A percentile compares a stretch with the other conserved stretches of the same genome.
Evolutionary conservation across 164 flowering plant species (phyloP).

Genomic region (Vitis labrusca): DNA sequence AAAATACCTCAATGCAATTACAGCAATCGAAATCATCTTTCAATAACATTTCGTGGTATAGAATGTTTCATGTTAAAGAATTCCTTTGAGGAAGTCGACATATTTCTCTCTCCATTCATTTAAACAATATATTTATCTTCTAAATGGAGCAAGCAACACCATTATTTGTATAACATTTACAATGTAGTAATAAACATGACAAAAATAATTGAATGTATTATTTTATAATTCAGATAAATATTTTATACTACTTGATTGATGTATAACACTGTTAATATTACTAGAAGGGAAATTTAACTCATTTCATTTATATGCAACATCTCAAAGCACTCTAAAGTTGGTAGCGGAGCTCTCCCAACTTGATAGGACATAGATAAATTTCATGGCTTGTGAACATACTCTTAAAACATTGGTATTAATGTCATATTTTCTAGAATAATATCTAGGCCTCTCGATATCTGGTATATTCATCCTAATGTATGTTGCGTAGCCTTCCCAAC

Average conservation of each 20-base stretch:
- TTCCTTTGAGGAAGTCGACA: background rate
- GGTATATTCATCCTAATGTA: background rate
- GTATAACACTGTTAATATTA: no score
- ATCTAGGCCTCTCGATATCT: background rate
- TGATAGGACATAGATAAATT: no score
- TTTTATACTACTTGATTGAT: no score
- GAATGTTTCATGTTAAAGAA: conserved; percentile 2
- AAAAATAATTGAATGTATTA: no score
- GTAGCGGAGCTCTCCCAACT: no score
- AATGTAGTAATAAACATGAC: background rate
- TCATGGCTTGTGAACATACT: no score
- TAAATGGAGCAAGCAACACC: background rate
- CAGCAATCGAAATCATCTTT: background rate
- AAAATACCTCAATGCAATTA: background rate
- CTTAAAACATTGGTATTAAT: conserved; percentile 14
- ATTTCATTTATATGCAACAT: conserved; percentile 3
- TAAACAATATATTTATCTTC: background rate
- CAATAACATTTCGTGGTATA: background rate
- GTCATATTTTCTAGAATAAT: background rate
- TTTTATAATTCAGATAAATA: no score
- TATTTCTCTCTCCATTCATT: background rate
- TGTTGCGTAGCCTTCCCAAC: conserved; percentile 15
- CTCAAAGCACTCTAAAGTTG: conserved; percentile 6
- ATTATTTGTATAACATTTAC: background rate
- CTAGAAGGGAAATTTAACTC: background rate